Evolutionary conservation across 208 protist genomes (phyloP).

Genomic region (Angomonas ambiguus): DNA sequence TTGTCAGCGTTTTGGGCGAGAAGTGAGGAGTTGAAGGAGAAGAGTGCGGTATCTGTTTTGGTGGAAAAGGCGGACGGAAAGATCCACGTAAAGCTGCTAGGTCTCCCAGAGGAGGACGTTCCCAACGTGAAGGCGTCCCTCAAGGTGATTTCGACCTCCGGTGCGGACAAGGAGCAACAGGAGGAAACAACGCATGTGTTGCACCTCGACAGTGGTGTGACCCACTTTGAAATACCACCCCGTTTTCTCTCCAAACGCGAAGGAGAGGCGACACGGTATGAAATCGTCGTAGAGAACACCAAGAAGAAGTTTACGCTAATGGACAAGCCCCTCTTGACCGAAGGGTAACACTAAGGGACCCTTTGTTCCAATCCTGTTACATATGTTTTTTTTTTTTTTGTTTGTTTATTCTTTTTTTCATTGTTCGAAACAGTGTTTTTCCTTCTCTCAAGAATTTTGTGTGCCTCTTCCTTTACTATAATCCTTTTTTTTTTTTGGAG

Average conservation of each 20-base stretch:
- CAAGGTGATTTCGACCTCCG: background rate
- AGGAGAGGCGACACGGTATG: background rate
- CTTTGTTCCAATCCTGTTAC: background rate
- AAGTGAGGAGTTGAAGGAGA: slow-evolving; percentile 41
- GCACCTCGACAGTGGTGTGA: background rate
- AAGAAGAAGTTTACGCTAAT: background rate
- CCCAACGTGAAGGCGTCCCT: slow-evolving; percentile 4
- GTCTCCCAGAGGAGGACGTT: slow-evolving; percentile 24
- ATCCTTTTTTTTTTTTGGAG: background rate
- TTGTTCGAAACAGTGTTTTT: no score
- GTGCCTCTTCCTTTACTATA: background rate
- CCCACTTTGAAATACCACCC: background rate
- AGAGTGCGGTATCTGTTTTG: slow-evolving; percentile 39
- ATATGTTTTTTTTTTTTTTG: background rate
- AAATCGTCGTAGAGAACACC: background rate
- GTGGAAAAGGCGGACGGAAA: slow-evolving; percentile 23
- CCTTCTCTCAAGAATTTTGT: background rate
- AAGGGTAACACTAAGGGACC: background rate
- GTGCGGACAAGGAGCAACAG: background rate
- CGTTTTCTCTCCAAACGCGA: background rate
- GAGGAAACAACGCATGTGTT: background rate
- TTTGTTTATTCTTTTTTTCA: background rate
- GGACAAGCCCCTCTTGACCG: background rate
- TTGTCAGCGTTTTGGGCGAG: slow-evolving; percentile 49
- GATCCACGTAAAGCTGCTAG: slow-evolving; percentile 35